Evolutionary conservation across 1,284 basidiomycete species (phyloP), one percentile per base, ranked within the genome.

Genomic region (Rhodotorula sp.): DNA sequence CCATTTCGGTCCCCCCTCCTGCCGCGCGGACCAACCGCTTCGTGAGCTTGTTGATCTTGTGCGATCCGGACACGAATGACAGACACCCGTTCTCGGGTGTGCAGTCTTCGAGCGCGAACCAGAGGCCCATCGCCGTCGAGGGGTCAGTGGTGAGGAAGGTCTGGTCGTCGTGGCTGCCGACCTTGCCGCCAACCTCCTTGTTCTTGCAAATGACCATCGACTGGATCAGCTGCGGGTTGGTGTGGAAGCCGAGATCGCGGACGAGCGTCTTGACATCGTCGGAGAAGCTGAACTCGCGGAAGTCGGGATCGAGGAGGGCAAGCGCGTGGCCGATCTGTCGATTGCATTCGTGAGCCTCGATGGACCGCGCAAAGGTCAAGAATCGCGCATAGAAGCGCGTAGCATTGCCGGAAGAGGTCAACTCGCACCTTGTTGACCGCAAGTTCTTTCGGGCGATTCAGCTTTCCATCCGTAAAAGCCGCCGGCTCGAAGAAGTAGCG

Each of bases 91-190:
- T 97, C 62, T 84, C 82, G 1, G 87, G 81, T 10, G 92, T 93
- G 80, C 93, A 95, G 72, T 88, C 87, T 80, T 98, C 95, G 27
- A 98, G 84, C 10, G 95, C 92, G 69, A 97, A 91, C 96, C 96
- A 99, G 80, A 94, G 92, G 0, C 96, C 96, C 9, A 98, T 85
- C 0, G 96, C 95, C 10, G 88, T 89, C 0, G 92, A 92, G 13
- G 96, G 95, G 61, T 91, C 85, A 7, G 94, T 97, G 81, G 96
- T 97, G 27, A 87, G 79, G 72, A 87, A 87, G 1, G 86, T 87
- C 34, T 83, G 84, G 77, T 87, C 86, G 74, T 86, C 85, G 73
- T 86, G 86, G 19, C 78, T 78, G 9, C 83, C 83, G 1, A 85
- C 93, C 85, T 91, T 88, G 3, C 92, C 93, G 4, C 94, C 94